phyloP scores from a whole-genome alignment of 2,329 filamentous ascomycete species.

The Akanthomyces dipterigenus region DNA sequence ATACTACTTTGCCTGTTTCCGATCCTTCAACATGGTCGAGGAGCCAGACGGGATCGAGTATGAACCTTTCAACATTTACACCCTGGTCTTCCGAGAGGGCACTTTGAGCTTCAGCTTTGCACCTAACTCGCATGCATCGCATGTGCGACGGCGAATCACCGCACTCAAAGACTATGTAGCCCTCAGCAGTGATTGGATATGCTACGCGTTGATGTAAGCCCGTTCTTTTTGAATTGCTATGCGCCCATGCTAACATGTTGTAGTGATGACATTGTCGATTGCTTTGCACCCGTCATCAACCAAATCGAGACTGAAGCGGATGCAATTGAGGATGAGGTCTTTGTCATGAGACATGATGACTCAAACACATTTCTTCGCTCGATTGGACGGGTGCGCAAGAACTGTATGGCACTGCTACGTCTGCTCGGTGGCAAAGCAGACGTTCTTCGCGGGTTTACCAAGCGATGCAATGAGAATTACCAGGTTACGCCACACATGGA shows the following conservation, averaged over 20 bases:
- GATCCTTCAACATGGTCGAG: slow-evolving; percentile 76
- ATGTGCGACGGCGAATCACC: slow-evolving; percentile 86
- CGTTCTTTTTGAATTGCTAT: background rate
- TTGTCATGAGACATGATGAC: slow-evolving; percentile 84
- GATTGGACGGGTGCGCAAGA: slow-evolving; percentile 88
- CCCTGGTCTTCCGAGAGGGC: slow-evolving; percentile 92
- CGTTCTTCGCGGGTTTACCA: slow-evolving; percentile 94
- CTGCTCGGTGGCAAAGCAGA: slow-evolving; percentile 96
- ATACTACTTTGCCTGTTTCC: slow-evolving; percentile 97
- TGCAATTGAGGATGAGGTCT: slow-evolving; percentile 90
- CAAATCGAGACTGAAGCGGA: slow-evolving; percentile 86
- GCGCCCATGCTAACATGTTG: slow-evolving; percentile 19
- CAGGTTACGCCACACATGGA: slow-evolving; percentile 92
- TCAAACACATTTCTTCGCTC: slow-evolving; percentile 79
- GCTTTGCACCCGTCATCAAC: slow-evolving; percentile 82
- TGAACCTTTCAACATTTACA: slow-evolving; percentile 93
- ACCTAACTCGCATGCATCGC: slow-evolving; percentile 77
- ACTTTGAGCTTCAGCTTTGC: slow-evolving; percentile 92
- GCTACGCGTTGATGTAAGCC: slow-evolving; percentile 89
- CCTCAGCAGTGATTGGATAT: slow-evolving; percentile 96
- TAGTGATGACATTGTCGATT: slow-evolving; percentile 94
- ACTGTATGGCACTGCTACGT: slow-evolving; percentile 87
- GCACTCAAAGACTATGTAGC: slow-evolving; percentile 92
- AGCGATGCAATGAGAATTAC: slow-evolving; percentile 97
- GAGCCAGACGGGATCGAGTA: slow-evolving; percentile 77